These are phyloP conservation scores for Symbiodinium natans DNA, from an alignment of 73 alveolate species.

Conservation along the genomic window DNA sequence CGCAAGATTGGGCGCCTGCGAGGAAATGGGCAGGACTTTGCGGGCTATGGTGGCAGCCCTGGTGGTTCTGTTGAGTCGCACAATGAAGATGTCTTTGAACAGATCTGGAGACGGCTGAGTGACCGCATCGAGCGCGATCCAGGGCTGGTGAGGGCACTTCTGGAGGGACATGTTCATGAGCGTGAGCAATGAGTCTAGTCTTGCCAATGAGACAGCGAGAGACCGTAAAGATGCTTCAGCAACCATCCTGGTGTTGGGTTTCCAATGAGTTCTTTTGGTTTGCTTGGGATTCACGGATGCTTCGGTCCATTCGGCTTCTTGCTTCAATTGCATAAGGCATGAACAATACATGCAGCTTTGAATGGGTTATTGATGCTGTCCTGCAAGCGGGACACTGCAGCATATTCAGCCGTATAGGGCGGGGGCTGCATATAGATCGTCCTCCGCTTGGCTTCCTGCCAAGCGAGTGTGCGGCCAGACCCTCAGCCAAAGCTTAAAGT, in stretches of 20 bases:
- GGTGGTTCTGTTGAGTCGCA: neutral
- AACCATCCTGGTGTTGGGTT: too few species aligned
- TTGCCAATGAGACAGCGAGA: too few species aligned
- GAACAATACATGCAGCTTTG: too few species aligned
- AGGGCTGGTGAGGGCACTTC: conserved; percentile 31
- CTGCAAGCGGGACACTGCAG: too few species aligned
- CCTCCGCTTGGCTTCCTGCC: neutral
- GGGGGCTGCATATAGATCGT: neutral
- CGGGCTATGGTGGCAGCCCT: neutral
- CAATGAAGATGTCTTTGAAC: conserved; percentile 26
- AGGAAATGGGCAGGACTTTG: neutral
- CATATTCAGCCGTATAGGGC: too few species aligned
- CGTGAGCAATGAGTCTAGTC: neutral
- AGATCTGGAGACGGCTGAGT: conserved; percentile 48
- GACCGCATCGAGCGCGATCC: conserved; percentile 57
- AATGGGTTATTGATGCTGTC: too few species aligned
- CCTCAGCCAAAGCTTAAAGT: neutral
- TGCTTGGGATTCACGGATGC: too few species aligned
- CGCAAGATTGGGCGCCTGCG: conserved; percentile 39
- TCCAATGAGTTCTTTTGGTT: too few species aligned
- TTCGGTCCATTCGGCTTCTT: too few species aligned
- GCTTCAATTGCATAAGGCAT: too few species aligned
- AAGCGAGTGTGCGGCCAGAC: neutral
- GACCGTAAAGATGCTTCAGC: too few species aligned
- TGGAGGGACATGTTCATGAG: conserved; percentile 42